A percentile compares a stretch with the other conserved stretches of the same genome.
Conservation (phyloP, 2,329 filamentous ascomycete species). For the Hypocreales sp. region DNA sequence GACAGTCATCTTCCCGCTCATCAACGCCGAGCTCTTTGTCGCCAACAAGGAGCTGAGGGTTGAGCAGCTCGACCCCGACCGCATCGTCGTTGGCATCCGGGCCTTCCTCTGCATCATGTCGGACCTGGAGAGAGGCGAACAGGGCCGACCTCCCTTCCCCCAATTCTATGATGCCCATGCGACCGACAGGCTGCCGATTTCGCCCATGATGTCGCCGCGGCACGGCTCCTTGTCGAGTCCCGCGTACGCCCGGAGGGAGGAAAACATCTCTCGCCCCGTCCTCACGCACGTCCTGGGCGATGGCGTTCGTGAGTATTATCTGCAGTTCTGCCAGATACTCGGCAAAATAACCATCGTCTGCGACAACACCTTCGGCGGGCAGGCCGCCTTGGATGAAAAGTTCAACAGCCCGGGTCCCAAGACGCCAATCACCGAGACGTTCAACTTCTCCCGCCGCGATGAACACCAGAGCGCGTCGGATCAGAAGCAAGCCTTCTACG, state of each 20-base stretch:
- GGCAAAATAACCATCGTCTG: conserved; percentile 94
- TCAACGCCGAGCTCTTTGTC: conserved; percentile 81
- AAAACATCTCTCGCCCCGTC: conserved; percentile 51
- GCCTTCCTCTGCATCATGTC: conserved; percentile 88
- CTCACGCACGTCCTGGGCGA: conserved; percentile 52
- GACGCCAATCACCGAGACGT: conserved; percentile 87
- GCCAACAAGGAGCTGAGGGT: conserved; percentile 65
- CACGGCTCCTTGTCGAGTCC: conserved; percentile 11
- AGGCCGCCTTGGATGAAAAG: conserved; percentile 90
- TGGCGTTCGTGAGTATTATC: conserved; percentile 69
- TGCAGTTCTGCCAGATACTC: conserved; percentile 84
- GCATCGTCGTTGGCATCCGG: conserved; percentile 92
- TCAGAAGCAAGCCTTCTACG: conserved; percentile 88
- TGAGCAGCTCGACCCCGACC: conserved; percentile 87
- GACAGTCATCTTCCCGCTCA: conserved; percentile 82
- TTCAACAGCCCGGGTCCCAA: conserved; percentile 79
- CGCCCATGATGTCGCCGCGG: conserved; percentile 28
- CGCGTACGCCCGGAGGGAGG: conserved; percentile 28
- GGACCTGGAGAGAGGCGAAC: conserved; percentile 74
- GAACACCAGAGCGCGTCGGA: conserved; percentile 59
- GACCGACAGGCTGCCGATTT: conserved; percentile 30
- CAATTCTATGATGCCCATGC: conserved; percentile 36
- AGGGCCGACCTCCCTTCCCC: conserved; percentile 70
- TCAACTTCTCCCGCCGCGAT: conserved; percentile 76
- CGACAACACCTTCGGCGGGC: conserved; percentile 92